Base-by-base conservation (phyloP, 768 basidiomycete genomes). In the Stropharia rugosoannulata region DNA sequence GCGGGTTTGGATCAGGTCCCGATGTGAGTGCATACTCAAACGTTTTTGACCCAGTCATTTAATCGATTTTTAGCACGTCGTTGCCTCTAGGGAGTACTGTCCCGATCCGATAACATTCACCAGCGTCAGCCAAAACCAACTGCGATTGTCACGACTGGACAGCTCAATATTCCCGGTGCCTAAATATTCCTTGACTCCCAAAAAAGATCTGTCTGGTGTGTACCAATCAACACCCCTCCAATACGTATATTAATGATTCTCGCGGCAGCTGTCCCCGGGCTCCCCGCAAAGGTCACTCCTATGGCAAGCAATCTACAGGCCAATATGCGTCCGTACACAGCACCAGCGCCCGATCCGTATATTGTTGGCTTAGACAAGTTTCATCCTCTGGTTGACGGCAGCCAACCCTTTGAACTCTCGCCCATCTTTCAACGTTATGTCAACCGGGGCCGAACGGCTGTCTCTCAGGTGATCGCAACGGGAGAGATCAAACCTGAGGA, bases 51-150 rank as follows among this genome's bases (percentile, higher is more conserved):
- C 8, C n/a, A n/a, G 6, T 42, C 27, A 39, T 47, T 27, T 51
- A 46, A 37, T 22, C 32, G 56, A 38, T 57, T 51, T 4, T 4
- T 63, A 96, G 91, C 93, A 97, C 61, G 59, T 92, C 3, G 73
- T 97, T 18, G 80, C 91, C 6, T 86, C 90, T 6, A 76, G 80
- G 27, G 78, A 82, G 57, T 74, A 87, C 55, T 73, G 74, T 39
- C 68, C 83, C 1, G 82, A 95, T 65, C 82, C 80, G 1, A 75
- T 93, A 16, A 85, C 86, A 10, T 95, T 92, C 65, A 87, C 85
- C 2, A 86, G 85, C 32, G 81, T 86, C 2, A 87, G 87, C 7
- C 82, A 83, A 60, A 84, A 83, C 59, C 88, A 91, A 57, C 77
- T 92, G 16, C 80, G 85, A 48, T 75, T 98, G 13, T 83, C 83